phyloP scores from a whole-genome alignment of 768 basidiomycete genomes.

The Mycena belliarum region DNA sequence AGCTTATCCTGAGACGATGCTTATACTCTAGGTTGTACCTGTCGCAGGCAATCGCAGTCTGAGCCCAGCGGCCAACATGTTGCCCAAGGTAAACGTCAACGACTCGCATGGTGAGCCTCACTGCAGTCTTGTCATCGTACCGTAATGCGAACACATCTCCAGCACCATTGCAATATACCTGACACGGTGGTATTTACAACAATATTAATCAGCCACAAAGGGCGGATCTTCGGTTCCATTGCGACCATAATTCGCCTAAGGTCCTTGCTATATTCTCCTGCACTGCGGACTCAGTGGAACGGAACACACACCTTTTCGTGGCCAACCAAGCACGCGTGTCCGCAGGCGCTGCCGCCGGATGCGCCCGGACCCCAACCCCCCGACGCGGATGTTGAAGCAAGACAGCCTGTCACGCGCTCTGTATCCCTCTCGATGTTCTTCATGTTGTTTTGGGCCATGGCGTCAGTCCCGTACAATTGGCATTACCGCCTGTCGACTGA shows the following conservation, averaged over 20 bases:
- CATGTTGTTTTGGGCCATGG: not conserved
- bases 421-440: not conserved
- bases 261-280: slow-evolving; percentile 5
- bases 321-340: slow-evolving; percentile 16
- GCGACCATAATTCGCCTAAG: slow-evolving; percentile 27
- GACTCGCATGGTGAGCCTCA: slow-evolving; percentile 18
- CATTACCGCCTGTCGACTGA: not conserved
- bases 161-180: slow-evolving; percentile 32
- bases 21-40: slow-evolving; percentile 24
- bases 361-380: slow-evolving; percentile 6
- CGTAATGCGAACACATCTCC: not conserved
- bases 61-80: slow-evolving; percentile 24
- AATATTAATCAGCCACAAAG: slow-evolving; percentile 29
- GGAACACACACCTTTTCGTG: slow-evolving; percentile 15
- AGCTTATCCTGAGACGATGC: not conserved
- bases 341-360: slow-evolving; percentile 7
- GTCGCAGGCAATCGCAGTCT: slow-evolving; percentile 24
- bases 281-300: not conserved
- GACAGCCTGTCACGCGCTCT: not conserved
- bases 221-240: slow-evolving; percentile 32
- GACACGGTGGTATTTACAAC: slow-evolving; percentile 34
- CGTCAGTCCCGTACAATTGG: not conserved
- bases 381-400: slow-evolving; percentile 6
- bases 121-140: no score
- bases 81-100: slow-evolving; percentile 13